Evolutionary conservation across 768 basidiomycete species (phyloP).

Genomic region (Kwoniella sp.): DNA sequence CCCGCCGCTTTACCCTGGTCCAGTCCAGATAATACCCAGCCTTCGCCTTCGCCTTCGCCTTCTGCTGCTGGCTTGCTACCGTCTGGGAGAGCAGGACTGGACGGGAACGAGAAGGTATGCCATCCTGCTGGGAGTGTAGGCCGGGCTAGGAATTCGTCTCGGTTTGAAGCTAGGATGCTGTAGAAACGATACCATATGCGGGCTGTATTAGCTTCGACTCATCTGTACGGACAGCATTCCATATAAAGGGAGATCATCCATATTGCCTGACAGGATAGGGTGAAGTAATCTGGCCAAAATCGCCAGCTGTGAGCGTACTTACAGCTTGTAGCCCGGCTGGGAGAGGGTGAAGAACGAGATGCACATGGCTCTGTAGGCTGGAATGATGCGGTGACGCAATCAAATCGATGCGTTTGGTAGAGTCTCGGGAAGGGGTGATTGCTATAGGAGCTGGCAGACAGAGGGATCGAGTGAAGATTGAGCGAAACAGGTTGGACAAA

Average conservation of each 20-base stretch:
- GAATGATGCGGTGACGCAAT: too few species aligned
- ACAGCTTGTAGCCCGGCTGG: constrained; percentile 50
- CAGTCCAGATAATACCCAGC: constrained; percentile 17
- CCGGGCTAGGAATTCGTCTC: constrained; percentile 57
- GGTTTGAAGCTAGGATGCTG: constrained; percentile 55
- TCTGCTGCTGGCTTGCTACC: too few species aligned
- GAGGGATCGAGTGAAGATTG: too few species aligned
- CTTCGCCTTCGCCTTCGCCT: background rate
- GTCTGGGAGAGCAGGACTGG: background rate
- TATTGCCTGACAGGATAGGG: background rate
- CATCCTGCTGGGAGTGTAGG: constrained; percentile 51
- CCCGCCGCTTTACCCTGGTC: constrained; percentile 16
- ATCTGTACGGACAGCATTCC: background rate
- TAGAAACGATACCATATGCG: background rate
- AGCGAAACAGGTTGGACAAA: too few species aligned
- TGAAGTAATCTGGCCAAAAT: background rate
- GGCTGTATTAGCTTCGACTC: background rate
- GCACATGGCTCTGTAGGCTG: constrained; percentile 31
- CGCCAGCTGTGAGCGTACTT: constrained; percentile 4
- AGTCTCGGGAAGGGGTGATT: too few species aligned
- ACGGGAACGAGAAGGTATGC: constrained; percentile 38
- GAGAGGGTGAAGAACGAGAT: constrained; percentile 46
- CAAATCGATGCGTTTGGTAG: too few species aligned
- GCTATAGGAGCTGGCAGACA: too few species aligned
- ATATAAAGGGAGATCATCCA: too few species aligned